These are phyloP conservation scores for Neolentinus lepideus DNA, from an alignment of 1,284 basidiomycete species.

Conservation along the genomic window DNA sequence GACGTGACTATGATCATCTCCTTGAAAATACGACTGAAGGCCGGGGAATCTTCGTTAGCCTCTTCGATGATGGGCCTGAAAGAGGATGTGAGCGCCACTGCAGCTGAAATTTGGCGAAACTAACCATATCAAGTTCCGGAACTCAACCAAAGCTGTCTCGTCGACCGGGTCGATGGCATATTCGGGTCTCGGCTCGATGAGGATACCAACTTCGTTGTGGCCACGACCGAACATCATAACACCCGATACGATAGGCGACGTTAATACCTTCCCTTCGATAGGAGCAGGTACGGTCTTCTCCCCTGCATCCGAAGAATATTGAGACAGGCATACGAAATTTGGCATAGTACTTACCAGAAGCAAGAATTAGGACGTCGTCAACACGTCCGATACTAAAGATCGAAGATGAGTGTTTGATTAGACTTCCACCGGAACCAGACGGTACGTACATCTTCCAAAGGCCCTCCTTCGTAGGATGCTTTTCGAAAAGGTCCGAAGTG, in stretches of 20 bases:
- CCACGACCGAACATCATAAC: constrained; percentile 33
- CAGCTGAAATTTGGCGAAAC: constrained; percentile 5
- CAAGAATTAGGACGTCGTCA: constrained; percentile 16
- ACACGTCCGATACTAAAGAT: constrained; percentile 11
- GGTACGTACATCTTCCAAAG: constrained; percentile 19
- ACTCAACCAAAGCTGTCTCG: constrained; percentile 17
- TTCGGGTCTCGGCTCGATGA: constrained; percentile 26
- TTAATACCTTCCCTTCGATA: constrained; percentile 17
- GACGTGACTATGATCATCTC: constrained; percentile 10
- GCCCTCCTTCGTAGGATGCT: constrained; percentile 19
- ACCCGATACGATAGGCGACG: not conserved
- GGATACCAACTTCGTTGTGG: constrained; percentile 28
- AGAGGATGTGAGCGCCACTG: not conserved
- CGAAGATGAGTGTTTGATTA: not conserved
- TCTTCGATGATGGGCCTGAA: constrained; percentile 12
- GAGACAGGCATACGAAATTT: not conserved
- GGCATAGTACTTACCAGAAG: constrained; percentile 9
- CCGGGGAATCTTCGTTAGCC: constrained; percentile 13
- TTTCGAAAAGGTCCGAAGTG: constrained; percentile 19
- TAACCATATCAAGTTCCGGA: constrained; percentile 31
- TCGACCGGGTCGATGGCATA: constrained; percentile 21
- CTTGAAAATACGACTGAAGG: constrained; percentile 14
- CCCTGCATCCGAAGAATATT: constrained; percentile 4
- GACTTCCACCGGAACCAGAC: not conserved
- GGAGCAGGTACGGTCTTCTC: constrained; percentile 25